Conservation (phyloP, 1,284 basidiomycete genomes). For the Microbotryomycetes sp. region DNA sequence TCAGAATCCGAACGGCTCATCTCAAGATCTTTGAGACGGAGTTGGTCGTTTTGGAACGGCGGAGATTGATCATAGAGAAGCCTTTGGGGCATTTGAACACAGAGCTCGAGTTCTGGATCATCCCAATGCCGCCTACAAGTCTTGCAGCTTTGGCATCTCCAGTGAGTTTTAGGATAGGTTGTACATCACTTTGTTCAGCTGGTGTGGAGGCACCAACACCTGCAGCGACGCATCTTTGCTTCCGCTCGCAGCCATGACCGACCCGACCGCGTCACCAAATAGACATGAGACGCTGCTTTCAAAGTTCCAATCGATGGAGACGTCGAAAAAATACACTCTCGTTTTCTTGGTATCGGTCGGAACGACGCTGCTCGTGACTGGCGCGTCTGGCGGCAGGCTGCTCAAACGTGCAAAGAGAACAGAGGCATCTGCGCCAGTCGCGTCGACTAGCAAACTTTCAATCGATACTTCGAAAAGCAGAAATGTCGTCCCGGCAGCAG, state of each 20-base stretch:
- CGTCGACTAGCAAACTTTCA: neutral
- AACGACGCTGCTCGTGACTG: conserved; percentile 32
- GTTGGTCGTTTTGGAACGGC: too few species aligned
- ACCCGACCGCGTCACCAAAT: neutral
- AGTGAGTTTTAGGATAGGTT: neutral
- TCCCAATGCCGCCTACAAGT: too few species aligned
- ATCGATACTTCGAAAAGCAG: too few species aligned
- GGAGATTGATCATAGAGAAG: too few species aligned
- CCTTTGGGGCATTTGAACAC: too few species aligned
- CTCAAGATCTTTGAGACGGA: too few species aligned
- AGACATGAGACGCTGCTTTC: neutral
- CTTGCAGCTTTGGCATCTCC: neutral
- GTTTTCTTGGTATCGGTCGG: conserved; percentile 31
- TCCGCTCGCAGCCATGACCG: neutral
- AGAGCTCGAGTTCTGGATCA: too few species aligned
- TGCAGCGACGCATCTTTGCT: neutral
- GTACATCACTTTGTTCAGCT: neutral
- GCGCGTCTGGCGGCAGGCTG: conserved; percentile 30
- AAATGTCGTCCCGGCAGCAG: neutral
- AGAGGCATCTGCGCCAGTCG: neutral
- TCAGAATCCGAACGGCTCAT: too few species aligned
- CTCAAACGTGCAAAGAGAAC: conserved; percentile 18
- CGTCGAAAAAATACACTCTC: conserved; percentile 29
- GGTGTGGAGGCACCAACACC: neutral
- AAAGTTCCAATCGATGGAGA: neutral